These are phyloP conservation scores for Saccharomyces uvarum DNA, from an alignment of 1,139 yeast genomes.

Conservation along the genomic window DNA sequence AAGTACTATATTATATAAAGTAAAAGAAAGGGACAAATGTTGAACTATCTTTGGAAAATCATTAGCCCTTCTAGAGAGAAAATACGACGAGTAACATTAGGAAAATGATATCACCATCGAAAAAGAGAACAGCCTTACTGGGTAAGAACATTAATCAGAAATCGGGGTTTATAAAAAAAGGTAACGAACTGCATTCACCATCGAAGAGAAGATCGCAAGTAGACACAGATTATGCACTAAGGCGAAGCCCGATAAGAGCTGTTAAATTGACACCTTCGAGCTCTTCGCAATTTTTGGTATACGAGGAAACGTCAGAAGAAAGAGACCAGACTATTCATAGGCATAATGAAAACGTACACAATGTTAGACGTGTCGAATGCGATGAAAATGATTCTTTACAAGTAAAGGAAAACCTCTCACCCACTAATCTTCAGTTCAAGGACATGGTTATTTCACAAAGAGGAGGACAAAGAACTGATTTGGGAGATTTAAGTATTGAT, in stretches of 20 bases:
- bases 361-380: not conserved
- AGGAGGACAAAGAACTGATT: conserved; percentile 7
- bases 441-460: not conserved
- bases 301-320: conserved; percentile 20
- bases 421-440: conserved; percentile 7
- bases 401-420: conserved; percentile 18
- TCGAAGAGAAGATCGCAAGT: conserved; percentile 11
- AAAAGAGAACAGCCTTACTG: not conserved
- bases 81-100: not conserved
- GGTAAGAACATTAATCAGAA: not conserved
- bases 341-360: conserved; percentile 11
- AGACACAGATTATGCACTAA: conserved; percentile 13
- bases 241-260: conserved; percentile 14
- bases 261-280: conserved; percentile 5
- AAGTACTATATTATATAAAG: not conserved
- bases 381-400: conserved; percentile 17
- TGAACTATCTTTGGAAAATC: too few species aligned
- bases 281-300: conserved; percentile 11
- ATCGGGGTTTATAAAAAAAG: not conserved
- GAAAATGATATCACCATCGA: not conserved
- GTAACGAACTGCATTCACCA: conserved; percentile 7
- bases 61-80: not conserved
- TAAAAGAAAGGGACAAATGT: not conserved
- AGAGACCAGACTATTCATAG: conserved; percentile 13
- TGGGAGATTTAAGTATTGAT: conserved; percentile 17